Percentiles rank a stretch among this genome's conserved stretches.
phyloP scores from a whole-genome alignment of 2,329 filamentous ascomycete genomes.

The Exophiala sideris region DNA sequence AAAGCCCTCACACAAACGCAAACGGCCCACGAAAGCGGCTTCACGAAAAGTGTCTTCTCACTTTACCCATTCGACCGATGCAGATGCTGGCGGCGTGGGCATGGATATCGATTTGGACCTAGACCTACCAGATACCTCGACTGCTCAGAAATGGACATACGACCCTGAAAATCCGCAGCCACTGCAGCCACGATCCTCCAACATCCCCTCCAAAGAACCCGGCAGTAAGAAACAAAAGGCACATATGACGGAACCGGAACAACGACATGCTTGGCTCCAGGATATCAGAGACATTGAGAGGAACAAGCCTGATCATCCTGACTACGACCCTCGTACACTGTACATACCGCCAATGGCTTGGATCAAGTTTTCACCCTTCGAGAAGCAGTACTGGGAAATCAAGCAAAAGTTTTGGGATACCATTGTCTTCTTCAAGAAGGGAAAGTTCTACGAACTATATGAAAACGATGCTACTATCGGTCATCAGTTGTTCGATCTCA shows the following conservation, averaged over 20 bases:
- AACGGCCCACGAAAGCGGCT: conserved; percentile 48
- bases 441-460: conserved; percentile 98
- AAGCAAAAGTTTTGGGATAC: conserved; percentile 98
- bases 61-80: conserved; percentile 41
- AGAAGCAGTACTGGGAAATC: conserved; percentile 99
- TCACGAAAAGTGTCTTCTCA: conserved; percentile 38
- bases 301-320: conserved; percentile 72
- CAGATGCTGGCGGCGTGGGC: conserved; percentile 49
- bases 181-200: conserved; percentile 46
- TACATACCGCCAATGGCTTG: conserved; percentile 80
- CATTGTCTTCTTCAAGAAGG: conserved; percentile 99
- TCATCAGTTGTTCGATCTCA: conserved; percentile 94
- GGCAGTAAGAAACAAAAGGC: conserved; percentile 59
- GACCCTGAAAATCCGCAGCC: conserved; percentile 59
- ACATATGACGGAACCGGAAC: conserved; percentile 75
- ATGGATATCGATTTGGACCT: conserved; percentile 51
- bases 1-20: conserved; percentile 66
- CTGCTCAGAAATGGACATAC: conserved; percentile 78
- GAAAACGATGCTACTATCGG: conserved; percentile 96
- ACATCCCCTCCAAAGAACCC: conserved; percentile 36
- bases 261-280: conserved; percentile 87
- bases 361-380: conserved; percentile 83
- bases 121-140: conserved; percentile 61
- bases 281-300: conserved; percentile 80
- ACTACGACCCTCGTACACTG: conserved; percentile 88